Conservation (phyloP, 2,329 filamentous ascomycete species). For the Sclerotiophoma versabilis region DNA sequence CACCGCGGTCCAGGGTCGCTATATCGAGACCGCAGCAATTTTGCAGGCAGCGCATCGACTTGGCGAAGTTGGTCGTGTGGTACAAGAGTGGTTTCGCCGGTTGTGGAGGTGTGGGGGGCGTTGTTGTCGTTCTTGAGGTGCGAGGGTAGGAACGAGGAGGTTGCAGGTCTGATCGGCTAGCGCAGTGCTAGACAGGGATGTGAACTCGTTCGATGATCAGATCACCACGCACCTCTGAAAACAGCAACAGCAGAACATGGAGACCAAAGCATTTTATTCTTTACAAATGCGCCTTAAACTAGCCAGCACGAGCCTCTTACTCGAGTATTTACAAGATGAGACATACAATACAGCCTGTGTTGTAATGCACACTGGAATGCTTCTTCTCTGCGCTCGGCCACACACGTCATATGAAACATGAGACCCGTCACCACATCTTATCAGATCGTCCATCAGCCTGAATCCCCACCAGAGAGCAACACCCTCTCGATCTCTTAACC, state of each 20-base stretch:
- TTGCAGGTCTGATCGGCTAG: constrained; percentile 14
- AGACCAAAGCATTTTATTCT: background rate
- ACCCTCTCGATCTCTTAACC: background rate
- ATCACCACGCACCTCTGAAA: constrained; percentile 9
- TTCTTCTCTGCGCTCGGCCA: constrained; percentile 10
- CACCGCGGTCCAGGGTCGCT: constrained; percentile 31
- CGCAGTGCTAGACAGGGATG: constrained; percentile 5
- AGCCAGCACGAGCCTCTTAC: background rate
- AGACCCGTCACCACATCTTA: constrained; percentile 27
- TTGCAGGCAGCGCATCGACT: constrained; percentile 33
- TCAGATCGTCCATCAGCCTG: constrained; percentile 25
- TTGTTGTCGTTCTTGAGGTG: constrained; percentile 26
- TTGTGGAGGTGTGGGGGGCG: constrained; percentile 21
- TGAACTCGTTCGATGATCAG: constrained; percentile 14
- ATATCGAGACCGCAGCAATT: constrained; percentile 28
- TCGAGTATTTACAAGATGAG: background rate
- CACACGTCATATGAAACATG: constrained; percentile 31
- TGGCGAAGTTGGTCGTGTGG: constrained; percentile 2
- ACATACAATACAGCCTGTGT: background rate
- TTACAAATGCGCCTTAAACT: too few relatives aligned
- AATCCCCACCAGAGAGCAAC: background rate
- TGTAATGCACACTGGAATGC: background rate
- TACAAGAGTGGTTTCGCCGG: constrained; percentile 8
- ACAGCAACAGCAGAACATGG: background rate
- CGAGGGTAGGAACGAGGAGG: constrained; percentile 34